Conservation (phyloP, 148 eudicot species). For the Euryodendron excelsum region DNA sequence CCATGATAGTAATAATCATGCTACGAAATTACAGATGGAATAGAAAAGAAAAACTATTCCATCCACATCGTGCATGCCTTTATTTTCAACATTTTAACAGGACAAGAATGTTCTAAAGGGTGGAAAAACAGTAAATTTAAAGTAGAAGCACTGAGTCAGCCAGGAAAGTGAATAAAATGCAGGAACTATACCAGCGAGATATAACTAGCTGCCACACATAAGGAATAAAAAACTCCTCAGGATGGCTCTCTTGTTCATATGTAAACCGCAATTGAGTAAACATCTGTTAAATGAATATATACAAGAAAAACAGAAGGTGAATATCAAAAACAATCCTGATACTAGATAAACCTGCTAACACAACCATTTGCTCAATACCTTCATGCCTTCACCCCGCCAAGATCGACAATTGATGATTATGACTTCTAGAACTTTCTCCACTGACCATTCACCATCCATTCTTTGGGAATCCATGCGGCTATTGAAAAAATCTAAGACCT, state of each 20-base stretch:
- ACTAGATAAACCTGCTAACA: neutral
- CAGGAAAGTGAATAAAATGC: neutral
- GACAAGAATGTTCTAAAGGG: neutral
- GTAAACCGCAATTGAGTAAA: conserved; percentile 81
- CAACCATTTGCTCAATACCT: conserved; percentile 39
- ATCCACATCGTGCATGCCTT: neutral
- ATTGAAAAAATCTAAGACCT: conserved; percentile 90
- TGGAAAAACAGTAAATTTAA: neutral
- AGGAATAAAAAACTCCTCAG: conserved; percentile 92
- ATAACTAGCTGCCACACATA: conserved; percentile 86
- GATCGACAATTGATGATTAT: conserved; percentile 67
- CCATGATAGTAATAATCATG: neutral
- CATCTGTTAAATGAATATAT: conserved; percentile 42
- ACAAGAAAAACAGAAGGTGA: neutral
- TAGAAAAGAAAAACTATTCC: neutral
- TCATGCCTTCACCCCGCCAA: conserved; percentile 95
- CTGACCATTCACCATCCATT: conserved; percentile 81
- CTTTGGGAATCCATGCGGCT: conserved; percentile 83
- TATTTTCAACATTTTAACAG: neutral
- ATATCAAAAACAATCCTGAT: neutral
- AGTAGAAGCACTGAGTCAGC: neutral
- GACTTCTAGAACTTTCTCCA: conserved; percentile 85
- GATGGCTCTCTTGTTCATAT: conserved; percentile 95
- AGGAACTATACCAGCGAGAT: conserved; percentile 53
- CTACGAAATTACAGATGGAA: neutral